Base-by-base conservation (phyloP, 2,329 filamentous ascomycete species). In the Epichloe scottii region DNA sequence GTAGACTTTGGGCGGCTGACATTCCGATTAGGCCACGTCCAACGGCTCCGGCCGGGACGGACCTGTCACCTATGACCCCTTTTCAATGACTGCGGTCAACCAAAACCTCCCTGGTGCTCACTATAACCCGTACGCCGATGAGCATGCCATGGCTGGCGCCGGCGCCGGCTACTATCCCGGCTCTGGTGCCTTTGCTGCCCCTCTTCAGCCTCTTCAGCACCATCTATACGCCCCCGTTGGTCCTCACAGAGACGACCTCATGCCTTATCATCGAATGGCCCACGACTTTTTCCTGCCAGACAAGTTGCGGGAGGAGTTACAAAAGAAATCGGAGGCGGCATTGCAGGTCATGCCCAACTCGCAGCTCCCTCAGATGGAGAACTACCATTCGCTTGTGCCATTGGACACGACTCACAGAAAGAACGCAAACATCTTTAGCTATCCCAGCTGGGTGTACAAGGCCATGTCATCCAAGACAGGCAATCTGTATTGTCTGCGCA, bases 261-360 rank as follows among this genome's bases (percentile, higher is more conserved):
- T 87, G 57, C 82, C 85, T 3, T 95, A 95, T 62, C 91, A 98
- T 64, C 82, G 88, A 53, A 84, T 85, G 52, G 82, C 87, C 2
- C 88, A 94, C 62, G 90, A 97, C 62, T 87, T 97, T 57, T 98
- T 98, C 66, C 78, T 97, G 41, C 82, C 89, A 0, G 90, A 95
- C 60, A 83, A 88, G 53, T 68, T 95, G 6, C 79, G 93, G 50
- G 88, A 96, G 68, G 89, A 96, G 34, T 71, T 95, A 55, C 89
- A 95, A 62, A 89, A 86, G 68, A 95, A 91, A 68, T 77, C 85
- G 0, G 90, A 95, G 60, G 88, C 91, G 30, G 81, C 87, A 5
- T 76, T 88, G 50, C 91, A 96, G 65, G 84, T 88, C 7, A 80
- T 96, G 57, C 86, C 89, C 39, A 94, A 72, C 53, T 73, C 85